Conservation (phyloP, 1,284 basidiomycete species). For the Apiotrichum sp. region DNA sequence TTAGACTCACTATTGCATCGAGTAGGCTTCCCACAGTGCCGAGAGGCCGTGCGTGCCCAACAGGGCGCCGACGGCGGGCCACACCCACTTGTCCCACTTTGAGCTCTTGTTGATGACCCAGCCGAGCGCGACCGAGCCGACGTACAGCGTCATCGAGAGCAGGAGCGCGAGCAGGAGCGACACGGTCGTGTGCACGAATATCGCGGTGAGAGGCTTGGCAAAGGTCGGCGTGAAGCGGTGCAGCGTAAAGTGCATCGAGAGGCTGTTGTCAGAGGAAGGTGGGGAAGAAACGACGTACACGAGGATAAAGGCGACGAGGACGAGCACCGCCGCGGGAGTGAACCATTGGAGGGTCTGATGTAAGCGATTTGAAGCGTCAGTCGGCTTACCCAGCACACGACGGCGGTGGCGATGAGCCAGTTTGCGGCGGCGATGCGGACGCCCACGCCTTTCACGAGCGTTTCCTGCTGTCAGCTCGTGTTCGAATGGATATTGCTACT, state of each 20-base stretch:
- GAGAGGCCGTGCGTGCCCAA: conserved; percentile 34
- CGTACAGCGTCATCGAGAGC: conserved; percentile 49
- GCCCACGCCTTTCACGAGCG: conserved; percentile 69
- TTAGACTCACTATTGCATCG: conserved; percentile 32
- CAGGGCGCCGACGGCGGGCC: conserved; percentile 39
- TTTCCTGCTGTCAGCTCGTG: conserved; percentile 47
- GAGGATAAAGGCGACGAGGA: conserved; percentile 42
- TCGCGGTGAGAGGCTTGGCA: conserved; percentile 48
- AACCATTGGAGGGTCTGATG: conserved; percentile 43
- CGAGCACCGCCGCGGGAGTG: conserved; percentile 38
- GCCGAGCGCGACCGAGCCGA: conserved; percentile 49
- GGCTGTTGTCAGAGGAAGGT: conserved; percentile 15
- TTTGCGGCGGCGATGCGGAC: conserved; percentile 71
- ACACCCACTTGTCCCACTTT: conserved; percentile 28
- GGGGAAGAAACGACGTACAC: conserved; percentile 24
- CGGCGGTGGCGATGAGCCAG: conserved; percentile 75
- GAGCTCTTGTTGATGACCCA: conserved; percentile 42
- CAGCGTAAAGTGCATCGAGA: conserved; percentile 44
- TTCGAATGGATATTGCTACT: background rate
- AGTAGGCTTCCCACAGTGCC: conserved; percentile 36
- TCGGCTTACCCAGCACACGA: conserved; percentile 64
- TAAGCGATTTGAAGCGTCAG: conserved; percentile 12
- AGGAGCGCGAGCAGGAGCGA: conserved; percentile 50
- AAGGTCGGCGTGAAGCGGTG: conserved; percentile 38
- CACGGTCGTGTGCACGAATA: conserved; percentile 51